These are phyloP conservation scores for Trametes cinnabarina DNA, from an alignment of 768 basidiomycete species.

Conservation along the genomic window DNA sequence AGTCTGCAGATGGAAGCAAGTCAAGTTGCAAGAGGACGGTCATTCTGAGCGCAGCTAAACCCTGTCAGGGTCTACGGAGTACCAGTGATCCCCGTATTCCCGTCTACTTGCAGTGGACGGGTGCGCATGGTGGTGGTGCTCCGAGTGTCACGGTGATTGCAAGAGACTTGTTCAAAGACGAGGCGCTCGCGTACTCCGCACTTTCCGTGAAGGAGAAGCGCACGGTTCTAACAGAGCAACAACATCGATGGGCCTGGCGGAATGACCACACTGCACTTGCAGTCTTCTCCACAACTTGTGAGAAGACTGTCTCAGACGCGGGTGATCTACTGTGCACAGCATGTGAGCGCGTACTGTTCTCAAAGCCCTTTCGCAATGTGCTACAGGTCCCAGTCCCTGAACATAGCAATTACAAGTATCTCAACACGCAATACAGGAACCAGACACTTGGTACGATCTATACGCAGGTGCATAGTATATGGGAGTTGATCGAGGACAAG, in stretches of 20 bases:
- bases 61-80: too few relatives aligned
- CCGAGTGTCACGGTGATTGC: not conserved
- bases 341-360: too few relatives aligned
- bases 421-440: not conserved
- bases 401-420: not conserved
- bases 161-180: not conserved
- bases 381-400: too few relatives aligned
- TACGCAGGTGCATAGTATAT: not conserved
- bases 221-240: not conserved
- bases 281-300: not conserved
- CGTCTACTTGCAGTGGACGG: not conserved
- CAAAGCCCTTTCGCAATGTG: too few relatives aligned
- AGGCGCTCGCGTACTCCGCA: not conserved
- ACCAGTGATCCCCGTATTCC: not conserved
- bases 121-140: not conserved
- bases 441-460: not conserved
- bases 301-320: not conserved
- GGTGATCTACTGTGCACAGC: too few relatives aligned
- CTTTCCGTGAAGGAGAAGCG: not conserved
- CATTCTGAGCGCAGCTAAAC: too few relatives aligned
- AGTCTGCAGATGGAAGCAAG: too few relatives aligned
- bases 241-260: not conserved
- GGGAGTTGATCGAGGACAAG: not conserved
- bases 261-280: not conserved
- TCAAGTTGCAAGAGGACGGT: too few relatives aligned